Base-by-base conservation (phyloP, 1,284 basidiomycete species). In the Cryptococcus sp. region DNA sequence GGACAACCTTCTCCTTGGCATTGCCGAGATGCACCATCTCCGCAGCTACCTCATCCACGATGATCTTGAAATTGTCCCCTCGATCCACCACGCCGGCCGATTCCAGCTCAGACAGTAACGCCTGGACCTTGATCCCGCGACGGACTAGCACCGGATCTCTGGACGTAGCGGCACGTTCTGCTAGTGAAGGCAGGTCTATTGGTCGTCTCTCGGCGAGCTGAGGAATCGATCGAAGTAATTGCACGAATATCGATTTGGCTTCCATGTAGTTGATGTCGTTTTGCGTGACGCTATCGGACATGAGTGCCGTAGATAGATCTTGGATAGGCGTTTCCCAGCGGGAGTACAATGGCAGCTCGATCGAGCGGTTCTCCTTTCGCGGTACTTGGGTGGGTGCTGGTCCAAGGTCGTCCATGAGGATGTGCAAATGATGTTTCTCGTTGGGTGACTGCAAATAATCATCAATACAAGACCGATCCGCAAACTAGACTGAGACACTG, bases 241-340 rank as follows among this genome's bases (percentile, higher is more conserved):
- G 93, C 41, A 99, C 96, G 74, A 99, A 95, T 74, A 98, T 97
- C 20, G 95, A 97, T 82, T 99, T 99, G 63, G 96, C 91, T 78
- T 99, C 96, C 93, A 99, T 98, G 82, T 98, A 99, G 22, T 98
- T 85, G 85, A 99, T 95, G 80, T 99, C 96, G 74, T 90, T 93
- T 57, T 93, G 93, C 22, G 96, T 98, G 42, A 99, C 89, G 79
- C 94, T 93, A 68, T 86, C 85, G 3, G 82, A 83, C 88, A 99
- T 95, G 65, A 99, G 85, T 0, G 95, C 92, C 20, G 89, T 93
- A 58, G 95, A 92, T 50, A 99, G 88, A 73, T 99, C 96, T 71
- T 98, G 94, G 56, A 99, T 93, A 3, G 94, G 94, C 19, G 93
- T 98, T 81, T 99, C 96, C 96, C 96, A 99, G 25, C 96, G 91